Conservation (phyloP, 2,329 filamentous ascomycete species). For the Aspergillus quadricinctus region DNA sequence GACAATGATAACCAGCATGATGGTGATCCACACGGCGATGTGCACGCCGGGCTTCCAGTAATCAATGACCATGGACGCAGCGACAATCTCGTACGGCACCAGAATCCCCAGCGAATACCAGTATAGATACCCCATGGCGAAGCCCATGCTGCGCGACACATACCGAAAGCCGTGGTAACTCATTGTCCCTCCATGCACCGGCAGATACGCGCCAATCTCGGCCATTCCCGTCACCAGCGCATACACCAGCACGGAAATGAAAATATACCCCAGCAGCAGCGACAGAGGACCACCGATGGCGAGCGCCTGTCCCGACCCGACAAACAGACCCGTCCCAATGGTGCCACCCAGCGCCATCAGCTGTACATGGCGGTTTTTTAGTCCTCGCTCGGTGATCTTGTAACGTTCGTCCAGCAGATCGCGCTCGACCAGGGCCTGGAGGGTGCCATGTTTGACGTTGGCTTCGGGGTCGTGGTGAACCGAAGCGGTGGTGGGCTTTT, state of each 20-base stretch:
- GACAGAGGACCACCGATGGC: constrained; percentile 50
- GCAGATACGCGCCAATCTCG: constrained; percentile 41
- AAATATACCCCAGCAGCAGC: constrained; percentile 49
- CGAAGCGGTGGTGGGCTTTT: constrained; percentile 7
- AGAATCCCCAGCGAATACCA: constrained; percentile 47
- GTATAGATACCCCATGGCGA: constrained; percentile 43
- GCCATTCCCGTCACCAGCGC: constrained; percentile 46
- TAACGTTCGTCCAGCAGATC: constrained; percentile 41
- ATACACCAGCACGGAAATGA: constrained; percentile 46
- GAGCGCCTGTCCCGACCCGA: constrained; percentile 51
- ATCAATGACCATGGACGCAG: constrained; percentile 60
- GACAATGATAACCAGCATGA: constrained; percentile 57
- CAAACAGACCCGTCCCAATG: constrained; percentile 54
- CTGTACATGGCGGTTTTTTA: constrained; percentile 42
- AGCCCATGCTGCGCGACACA: constrained; percentile 39
- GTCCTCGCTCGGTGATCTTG: constrained; percentile 36
- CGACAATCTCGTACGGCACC: constrained; percentile 58
- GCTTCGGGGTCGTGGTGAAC: constrained; percentile 4
- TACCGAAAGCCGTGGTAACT: constrained; percentile 42
- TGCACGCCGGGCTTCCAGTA: constrained; percentile 52
- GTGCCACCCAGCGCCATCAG: constrained; percentile 54
- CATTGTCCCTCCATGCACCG: constrained; percentile 43
- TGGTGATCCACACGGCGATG: constrained; percentile 49
- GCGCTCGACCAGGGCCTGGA: constrained; percentile 35
- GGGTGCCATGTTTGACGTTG: constrained; percentile 16